Base-by-base conservation (phyloP, 1,284 basidiomycete genomes). In the Leucoagaricus sp. region DNA sequence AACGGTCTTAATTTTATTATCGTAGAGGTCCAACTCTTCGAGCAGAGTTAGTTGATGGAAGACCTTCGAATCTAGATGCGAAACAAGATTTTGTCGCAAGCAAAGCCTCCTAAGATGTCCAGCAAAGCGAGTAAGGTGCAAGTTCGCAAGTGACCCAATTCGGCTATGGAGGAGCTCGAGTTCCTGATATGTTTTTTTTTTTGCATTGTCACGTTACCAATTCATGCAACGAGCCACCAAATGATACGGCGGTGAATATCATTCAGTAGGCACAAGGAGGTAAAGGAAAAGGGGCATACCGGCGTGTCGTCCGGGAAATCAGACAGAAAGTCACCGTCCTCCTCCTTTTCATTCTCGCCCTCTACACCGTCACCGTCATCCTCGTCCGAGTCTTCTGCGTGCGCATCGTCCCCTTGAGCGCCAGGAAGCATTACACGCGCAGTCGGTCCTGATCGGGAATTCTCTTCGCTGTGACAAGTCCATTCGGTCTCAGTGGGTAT, bases 11-110 rank as follows among this genome's bases (percentile, higher is more conserved):
- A 99, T 73, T 67, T 91, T 88, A 75, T 99, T 99, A 72, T 99
- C 96, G 69, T 99, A 99, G 60, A 98, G 68, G 73, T 99, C 96
- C 51, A 99, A 73, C 60, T 98, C 96, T 64, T 93, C 90, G 28
- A 99, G 75, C 48, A 85, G 79, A 10, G 70, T 80, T 50, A 98
- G 72, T n/a, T 79, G 73, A 28, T 75, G 73, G 60, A 95, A 87
- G 8, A 84, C 81, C 10, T 85, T 83, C 2, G 81, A 76, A 52
- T 93, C 86, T 29, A 98, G 78, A 42, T 80, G 76, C 1, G 86
- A 79, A 55, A 95, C 85, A 58, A 88, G 80, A 72, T 98, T 99
- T 73, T 98, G 96, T 25, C 96, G 84, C 23, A 99, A 80, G 72
- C 91, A 96, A 19, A 98, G 79, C 53, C 86, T 83, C 74, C 84